Conservation (phyloP, 768 basidiomycete genomes). For the Saitozyma sp. region DNA sequence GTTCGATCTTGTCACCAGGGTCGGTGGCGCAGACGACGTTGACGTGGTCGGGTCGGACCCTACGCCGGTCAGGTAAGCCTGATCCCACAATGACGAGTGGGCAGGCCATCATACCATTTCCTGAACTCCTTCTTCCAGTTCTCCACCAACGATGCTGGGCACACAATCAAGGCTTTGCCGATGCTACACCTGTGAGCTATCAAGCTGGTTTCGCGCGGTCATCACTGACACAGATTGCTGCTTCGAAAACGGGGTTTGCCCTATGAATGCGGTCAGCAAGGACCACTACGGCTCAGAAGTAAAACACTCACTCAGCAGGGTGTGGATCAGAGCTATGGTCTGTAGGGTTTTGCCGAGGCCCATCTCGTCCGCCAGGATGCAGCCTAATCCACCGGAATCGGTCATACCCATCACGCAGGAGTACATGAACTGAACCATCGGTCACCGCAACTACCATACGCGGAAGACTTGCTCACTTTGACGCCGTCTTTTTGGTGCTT, state of each 20-base stretch:
- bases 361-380: slow-evolving; percentile 97
- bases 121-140: slow-evolving; percentile 96
- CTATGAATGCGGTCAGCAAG: slow-evolving; percentile 10
- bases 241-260: slow-evolving; percentile 39
- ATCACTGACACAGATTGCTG: slow-evolving; percentile 25
- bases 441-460: not conserved
- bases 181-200: slow-evolving; percentile 51
- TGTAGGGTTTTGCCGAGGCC: slow-evolving; percentile 91
- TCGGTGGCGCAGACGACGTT: slow-evolving; percentile 66
- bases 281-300: slow-evolving; percentile 1
- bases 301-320: slow-evolving; percentile 72
- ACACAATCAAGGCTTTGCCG: slow-evolving; percentile 85
- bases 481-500: slow-evolving; percentile 85
- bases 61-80: slow-evolving; percentile 8
- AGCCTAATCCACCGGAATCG: slow-evolving; percentile 83
- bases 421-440: slow-evolving; percentile 75
- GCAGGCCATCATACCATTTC: slow-evolving; percentile 72
- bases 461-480: slow-evolving; percentile 34
- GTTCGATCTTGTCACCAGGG: slow-evolving; percentile 60
- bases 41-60: slow-evolving; percentile 56
- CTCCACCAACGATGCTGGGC: slow-evolving; percentile 86
- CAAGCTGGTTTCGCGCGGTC: not conserved
- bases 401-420: slow-evolving; percentile 93
- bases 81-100: slow-evolving; percentile 32
- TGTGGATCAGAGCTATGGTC: slow-evolving; percentile 92